phyloP scores from a whole-genome alignment of 148 eudicot genomes.

The Cornus kousa region DNA sequence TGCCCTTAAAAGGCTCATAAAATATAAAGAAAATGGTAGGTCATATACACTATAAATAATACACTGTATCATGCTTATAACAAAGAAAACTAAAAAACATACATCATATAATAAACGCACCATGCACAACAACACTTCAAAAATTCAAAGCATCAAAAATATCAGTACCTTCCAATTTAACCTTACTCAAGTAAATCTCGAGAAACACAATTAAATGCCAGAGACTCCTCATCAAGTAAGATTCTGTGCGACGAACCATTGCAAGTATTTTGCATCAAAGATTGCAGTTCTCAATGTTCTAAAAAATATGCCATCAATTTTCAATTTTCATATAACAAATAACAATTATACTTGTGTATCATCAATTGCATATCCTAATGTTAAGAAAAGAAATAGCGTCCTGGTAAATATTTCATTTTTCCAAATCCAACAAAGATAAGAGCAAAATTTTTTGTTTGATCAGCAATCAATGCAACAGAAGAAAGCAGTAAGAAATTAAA shows the following conservation, averaged over 20 bases:
- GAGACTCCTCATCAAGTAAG: neutral
- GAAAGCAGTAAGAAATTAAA: neutral
- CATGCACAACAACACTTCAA: neutral
- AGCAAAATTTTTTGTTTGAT: neutral
- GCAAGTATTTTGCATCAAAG: too few species aligned
- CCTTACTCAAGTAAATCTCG: too few species aligned
- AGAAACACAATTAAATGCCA: too few species aligned
- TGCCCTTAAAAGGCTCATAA: too few species aligned
- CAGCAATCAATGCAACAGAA: neutral
- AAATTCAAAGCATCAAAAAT: too few species aligned
- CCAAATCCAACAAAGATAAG: neutral
- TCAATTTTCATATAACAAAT: neutral
- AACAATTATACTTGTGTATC: neutral
- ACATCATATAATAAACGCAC: neutral
- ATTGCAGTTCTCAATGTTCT: neutral
- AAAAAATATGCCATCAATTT: neutral
- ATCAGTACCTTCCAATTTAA: neutral
- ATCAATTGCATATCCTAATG: neutral
- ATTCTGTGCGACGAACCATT: too few species aligned
- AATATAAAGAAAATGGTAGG: too few species aligned
- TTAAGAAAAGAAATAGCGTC: constrained; percentile 1
- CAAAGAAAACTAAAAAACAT: too few species aligned
- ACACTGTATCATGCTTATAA: too few species aligned
- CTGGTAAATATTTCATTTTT: neutral
- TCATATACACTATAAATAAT: too few species aligned